Evolutionary conservation across 352 stramenopile species (phyloP), one percentile per base, ranked within the genome.

Genomic region (Phytophthora lateralis): DNA sequence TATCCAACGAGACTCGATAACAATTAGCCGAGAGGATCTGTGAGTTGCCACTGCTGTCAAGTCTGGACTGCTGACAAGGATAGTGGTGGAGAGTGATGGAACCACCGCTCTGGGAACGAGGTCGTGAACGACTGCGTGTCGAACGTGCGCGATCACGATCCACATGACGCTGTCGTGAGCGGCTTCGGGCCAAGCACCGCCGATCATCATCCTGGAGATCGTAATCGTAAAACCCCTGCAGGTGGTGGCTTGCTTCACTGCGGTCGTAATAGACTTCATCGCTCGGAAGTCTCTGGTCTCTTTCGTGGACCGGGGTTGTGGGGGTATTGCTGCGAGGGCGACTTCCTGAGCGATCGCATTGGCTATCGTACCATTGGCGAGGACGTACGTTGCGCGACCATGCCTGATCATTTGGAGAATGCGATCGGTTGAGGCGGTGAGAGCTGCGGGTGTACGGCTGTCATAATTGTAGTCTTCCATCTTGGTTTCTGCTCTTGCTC

Each of bases 1-100:
- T 30, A 27, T 60, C 29, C 3, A 53, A 15, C 14, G 30, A 20
- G 7, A 60, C 41, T 27, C 6, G 2, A 17, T 47, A 60, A 17
- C 30, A 53, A n/a, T 53, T 53, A 1, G 41, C 26, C 14, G 15
- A 35, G 7, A 60, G 41, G 3, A 6, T 8, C 17, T 34, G 32
- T 26, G 14, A 4, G n/a, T 18, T 8, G 4, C 42, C 53, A 52
- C 11, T 39, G 15, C 14, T 35, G 17, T 42, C 42, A 41, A 20
- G 30, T 20, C 47, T 34, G 29, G 6, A 11, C 29, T 34, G 29
- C 10, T 4, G 4, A 24, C 21, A 24, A 3, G 21, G 21, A 24
- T 24, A 24, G n/a, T n/a, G n/a, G n/a, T n/a, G n/a, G n/a, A n/a
- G n/a, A n/a, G n/a, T n/a, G n/a, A n/a, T n/a, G n/a, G n/a, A n/a